These are phyloP conservation scores for Oryza brachyantha DNA, from an alignment of 176 grass and related monocot species.

Conservation along the genomic window DNA sequence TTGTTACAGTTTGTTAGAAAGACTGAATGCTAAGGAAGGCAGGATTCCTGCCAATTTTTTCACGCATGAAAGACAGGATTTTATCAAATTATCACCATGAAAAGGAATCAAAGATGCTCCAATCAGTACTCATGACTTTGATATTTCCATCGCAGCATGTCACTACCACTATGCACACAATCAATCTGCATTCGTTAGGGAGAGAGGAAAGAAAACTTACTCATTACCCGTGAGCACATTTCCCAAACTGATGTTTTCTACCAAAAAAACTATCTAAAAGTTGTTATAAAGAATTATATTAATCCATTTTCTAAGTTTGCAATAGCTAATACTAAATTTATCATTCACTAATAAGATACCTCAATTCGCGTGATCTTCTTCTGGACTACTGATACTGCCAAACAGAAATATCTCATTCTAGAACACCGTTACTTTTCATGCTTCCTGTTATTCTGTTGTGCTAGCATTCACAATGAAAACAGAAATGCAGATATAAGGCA, in stretches of 20 bases:
- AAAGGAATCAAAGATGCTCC: not conserved
- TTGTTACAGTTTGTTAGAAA: not conserved
- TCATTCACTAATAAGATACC: no score
- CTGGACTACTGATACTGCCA: not conserved
- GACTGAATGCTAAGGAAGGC: not conserved
- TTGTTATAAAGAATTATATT: no score
- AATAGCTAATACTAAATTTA: no score
- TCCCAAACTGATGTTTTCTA: no score
- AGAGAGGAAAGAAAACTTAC: no score
- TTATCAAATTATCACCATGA: not conserved
- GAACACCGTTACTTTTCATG: not conserved
- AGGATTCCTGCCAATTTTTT: no score
- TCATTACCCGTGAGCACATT: no score
- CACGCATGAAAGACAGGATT: not conserved
- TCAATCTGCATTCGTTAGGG: no score
- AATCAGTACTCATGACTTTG: not conserved
- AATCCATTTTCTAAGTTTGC: no score
- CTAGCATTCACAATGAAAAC: not conserved
- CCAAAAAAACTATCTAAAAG: no score
- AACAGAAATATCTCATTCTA: not conserved
- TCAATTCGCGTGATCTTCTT: no score
- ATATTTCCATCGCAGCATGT: not conserved
- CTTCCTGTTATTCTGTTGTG: not conserved
- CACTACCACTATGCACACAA: not conserved
- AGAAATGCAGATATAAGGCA: slow-evolving; percentile 2